Base-by-base conservation (phyloP, 805 yeast genomes). In the Cyberlindnera xishuangbannaensis region DNA sequence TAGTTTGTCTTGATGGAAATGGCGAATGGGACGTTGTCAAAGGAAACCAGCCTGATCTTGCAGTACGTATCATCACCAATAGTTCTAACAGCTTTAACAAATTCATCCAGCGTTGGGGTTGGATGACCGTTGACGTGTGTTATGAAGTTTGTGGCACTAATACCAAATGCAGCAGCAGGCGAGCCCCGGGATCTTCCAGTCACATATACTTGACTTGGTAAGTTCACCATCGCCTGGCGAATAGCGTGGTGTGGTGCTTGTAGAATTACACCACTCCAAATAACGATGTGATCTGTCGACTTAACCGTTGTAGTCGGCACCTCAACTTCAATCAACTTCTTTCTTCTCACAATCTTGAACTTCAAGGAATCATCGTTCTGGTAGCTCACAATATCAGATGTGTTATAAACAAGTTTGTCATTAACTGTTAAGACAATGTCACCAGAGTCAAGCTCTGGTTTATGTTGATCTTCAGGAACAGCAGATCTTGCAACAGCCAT, bases 181-280 rank as follows among this genome's bases (percentile, higher is more conserved):
- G 95, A 84, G 6, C 95, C 95, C 23, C 75, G 70, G 27, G 78
- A 70, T 51, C 83, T 73, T 16, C 77, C 67, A 2, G 86, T 79
- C 34, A 86, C 78, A 52, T 87, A 88, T n/a, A 88, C 92, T 34
- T 75, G 77, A 13, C 90, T 79, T 10, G 95, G 95, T 33, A 85
- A 63, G 36, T 72, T 67, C 33, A 74, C 73, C 72, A 83, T 78
- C 24, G 83, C 76, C 61, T 87, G 95, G 42, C 88, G 74, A 13
- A 87, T 95, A 7, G 92, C 90, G 51, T 83, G 94, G 56, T 86
- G 96, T n/a, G 96, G 95, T 24, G 76, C 71, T 53, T 88, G 97
- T 21, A 88, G 57, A 6, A 81, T 61, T 25, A 87, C 79, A 15
- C 96, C 96, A 33, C 87, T 75, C 92, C 95, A 88, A 30, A 72